Base-by-base conservation (phyloP, 257 asterid species). In the Solanum corneliomulleri region DNA sequence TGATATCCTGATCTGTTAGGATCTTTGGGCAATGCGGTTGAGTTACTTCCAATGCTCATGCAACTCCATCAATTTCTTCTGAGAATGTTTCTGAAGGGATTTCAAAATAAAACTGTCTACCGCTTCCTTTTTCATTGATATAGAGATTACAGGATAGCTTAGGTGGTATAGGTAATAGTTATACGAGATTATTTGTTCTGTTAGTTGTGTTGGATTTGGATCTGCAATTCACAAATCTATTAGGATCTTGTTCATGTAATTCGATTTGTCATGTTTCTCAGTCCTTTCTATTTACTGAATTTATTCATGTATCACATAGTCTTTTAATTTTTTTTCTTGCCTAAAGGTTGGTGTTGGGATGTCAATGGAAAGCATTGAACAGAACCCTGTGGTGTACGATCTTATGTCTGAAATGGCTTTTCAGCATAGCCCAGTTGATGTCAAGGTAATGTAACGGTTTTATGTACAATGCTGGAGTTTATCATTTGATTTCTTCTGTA, bases 301-400 rank as follows among this genome's bases (percentile, higher is more conserved):
- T 60, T 60, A 20, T 84, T 60, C 78, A 81, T 49, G 70, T 11
- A 81, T 81, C 45, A 29, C 45, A 64, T 23, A 35, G 37, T n/a
- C n/a, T 20, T 1, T 64, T 29, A 20, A 87, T 58, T 15, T 77
- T 84, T 81, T 18, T 25, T 44, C 86, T 37, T 49, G 82, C 88
- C 85, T 29, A 80, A 85, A 95, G 98, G 98, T 95, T 89, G 98
- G 98, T 90, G 97, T 95, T 85, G 98, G 98, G 87, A 93, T 95
- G 96, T 93, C 98, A 25, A 95, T 95, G 98, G 98, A 95, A 91
- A 98, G 97, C 31, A 94, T 95, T 39, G 98, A 95, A 91, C 98
- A 95, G 93, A 95, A 95, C 89, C 98, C 98, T 33, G 75, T 93
- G 66, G 94, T 95, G 74, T 94, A 95, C 56, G 98, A 94, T 89